Evolutionary conservation across 371 early-diverging fungal species (phyloP).

Genomic region (Rhizopus delemar): DNA sequence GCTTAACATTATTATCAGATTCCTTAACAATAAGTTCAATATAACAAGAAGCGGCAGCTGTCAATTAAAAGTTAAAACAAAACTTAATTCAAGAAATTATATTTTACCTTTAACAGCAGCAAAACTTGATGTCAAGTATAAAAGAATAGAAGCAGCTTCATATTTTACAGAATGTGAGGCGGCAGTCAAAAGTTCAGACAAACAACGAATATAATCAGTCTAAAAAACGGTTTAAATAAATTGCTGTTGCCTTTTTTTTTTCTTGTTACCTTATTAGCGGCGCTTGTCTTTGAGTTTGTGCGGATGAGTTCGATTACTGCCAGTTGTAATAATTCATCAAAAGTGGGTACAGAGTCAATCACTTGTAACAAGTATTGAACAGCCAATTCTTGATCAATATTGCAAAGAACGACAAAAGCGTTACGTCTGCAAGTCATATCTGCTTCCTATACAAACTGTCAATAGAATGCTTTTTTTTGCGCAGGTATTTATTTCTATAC

Average conservation of each 20-base stretch:
- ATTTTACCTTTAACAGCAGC: slow-evolving; percentile 83
- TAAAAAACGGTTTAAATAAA: background rate
- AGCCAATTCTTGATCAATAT: slow-evolving; percentile 75
- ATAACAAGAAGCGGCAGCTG: slow-evolving; percentile 87
- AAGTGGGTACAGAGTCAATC: slow-evolving; percentile 69
- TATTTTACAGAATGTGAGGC: slow-evolving; percentile 91
- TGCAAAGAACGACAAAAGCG: slow-evolving; percentile 89
- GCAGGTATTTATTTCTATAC: slow-evolving; percentile 33
- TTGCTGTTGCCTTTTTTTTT: background rate
- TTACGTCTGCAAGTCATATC: slow-evolving; percentile 93
- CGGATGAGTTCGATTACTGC: slow-evolving; percentile 93
- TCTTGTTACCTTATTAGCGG: slow-evolving; percentile 73
- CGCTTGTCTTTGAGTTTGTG: slow-evolving; percentile 80
- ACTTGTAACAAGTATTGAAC: slow-evolving; percentile 82
- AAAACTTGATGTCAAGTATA: slow-evolving; percentile 83
- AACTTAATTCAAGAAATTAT: background rate
- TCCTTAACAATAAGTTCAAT: slow-evolving; percentile 90
- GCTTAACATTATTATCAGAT: slow-evolving; percentile 96
- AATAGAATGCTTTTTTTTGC: no score
- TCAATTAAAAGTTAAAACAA: background rate
- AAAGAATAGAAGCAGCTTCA: slow-evolving; percentile 93
- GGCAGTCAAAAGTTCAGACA: slow-evolving; percentile 82
- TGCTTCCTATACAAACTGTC: slow-evolving; percentile 63
- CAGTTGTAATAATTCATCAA: slow-evolving; percentile 92
- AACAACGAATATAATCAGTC: slow-evolving; percentile 85